Evolutionary conservation across 805 yeast genomes (phyloP), one percentile per base, ranked within the genome.

Genomic region (Wickerhamomyces chaumierensis): DNA sequence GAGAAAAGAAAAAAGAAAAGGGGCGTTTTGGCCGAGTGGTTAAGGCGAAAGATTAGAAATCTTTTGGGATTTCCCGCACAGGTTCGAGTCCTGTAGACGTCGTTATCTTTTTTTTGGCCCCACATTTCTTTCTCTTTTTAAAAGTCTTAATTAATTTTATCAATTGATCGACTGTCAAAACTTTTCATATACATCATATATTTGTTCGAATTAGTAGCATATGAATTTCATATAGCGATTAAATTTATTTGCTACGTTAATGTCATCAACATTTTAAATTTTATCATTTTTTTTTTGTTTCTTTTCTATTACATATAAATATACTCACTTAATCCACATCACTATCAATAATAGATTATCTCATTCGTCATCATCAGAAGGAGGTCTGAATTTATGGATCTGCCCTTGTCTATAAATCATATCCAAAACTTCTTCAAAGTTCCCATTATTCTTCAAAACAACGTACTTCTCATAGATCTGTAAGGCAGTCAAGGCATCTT

Each of bases 401-500:
- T 54, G 55, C 3, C 92, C 94, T 49, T 81, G 87, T 31, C 65
- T 62, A 51, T 88, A 88, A 14, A 94, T 71, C 32, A 71, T 68
- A 23, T 77, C 71, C 50, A 92, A 65, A 1, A 75, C 68, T 4
- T 57, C 60, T 33, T 81, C 84, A 41, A 90, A 71, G 21, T 63
- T 66, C 0, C 83, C 90, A 0, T 60, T 56, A 3, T 64, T 68
- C 37, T 65, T 62, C 45, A 90, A 65, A 45, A 80, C 78, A 51
- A 73, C 58, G 52, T 84, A 90, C 51, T 75, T 77, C 43, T 75
- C 73, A 62, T 84, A 94, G 28, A 92, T 62, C 34, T 73, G 58
- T 48, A 92, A 66, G 0, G 99, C 97, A 11, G 94, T 81, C 40
- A 68, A 64, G 0, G 99, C 96, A 63, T 92, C 99, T 53, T 92